phyloP scores from a whole-genome alignment of 1,284 basidiomycete species.

The Coriolopsis trogii region DNA sequence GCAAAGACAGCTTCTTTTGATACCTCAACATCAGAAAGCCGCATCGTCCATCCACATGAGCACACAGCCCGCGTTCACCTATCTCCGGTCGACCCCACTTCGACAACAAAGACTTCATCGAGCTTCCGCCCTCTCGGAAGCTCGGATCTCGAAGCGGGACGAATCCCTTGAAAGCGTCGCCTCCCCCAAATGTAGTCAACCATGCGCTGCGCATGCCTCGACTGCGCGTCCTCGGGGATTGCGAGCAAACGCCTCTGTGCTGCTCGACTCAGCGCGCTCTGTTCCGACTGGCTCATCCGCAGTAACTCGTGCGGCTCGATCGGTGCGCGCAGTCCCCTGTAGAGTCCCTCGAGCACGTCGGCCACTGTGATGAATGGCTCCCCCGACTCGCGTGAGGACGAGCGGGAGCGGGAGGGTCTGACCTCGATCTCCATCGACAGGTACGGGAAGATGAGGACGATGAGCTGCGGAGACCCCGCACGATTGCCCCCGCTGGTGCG shows the following conservation, averaged over 20 bases:
- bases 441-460: slow-evolving; percentile 9
- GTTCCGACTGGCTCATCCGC: not conserved
- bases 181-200: too few relatives aligned
- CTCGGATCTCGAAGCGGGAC: too few relatives aligned
- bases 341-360: slow-evolving; percentile 18
- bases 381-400: not conserved
- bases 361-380: slow-evolving; percentile 7
- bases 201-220: slow-evolving; percentile 13
- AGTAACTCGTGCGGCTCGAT: not conserved
- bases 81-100: too few relatives aligned
- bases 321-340: slow-evolving; percentile 4
- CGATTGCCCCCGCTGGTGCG: not conserved
- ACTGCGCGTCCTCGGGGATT: not conserved
- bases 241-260: not conserved
- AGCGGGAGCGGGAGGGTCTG: not conserved
- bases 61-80: too few relatives aligned
- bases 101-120: too few relatives aligned
- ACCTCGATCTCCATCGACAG: slow-evolving; percentile 5
- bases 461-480: not conserved
- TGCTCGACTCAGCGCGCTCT: not conserved
- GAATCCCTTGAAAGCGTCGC: too few relatives aligned
- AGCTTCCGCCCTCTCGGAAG: too few relatives aligned
- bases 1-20: too few relatives aligned
- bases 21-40: too few relatives aligned
- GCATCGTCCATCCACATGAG: too few relatives aligned